Conservation (phyloP, 2,329 filamentous ascomycete genomes). For the Celoporthe dispersa region DNA sequence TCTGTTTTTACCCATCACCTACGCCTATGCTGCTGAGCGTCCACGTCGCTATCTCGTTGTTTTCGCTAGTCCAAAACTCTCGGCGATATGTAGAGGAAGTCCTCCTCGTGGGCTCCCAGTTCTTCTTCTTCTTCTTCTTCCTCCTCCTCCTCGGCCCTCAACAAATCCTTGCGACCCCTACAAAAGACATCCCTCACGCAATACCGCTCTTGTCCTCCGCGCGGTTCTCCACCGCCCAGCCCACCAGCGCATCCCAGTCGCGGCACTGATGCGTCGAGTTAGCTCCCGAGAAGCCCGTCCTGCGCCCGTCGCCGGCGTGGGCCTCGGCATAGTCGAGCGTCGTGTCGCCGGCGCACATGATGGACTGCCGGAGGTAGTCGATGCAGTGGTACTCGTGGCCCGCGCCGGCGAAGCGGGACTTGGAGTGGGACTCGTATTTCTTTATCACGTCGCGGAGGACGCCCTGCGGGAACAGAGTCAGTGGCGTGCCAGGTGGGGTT, state of each 20-base stretch:
- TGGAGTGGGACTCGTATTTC: conserved; percentile 28
- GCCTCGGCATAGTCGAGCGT: conserved; percentile 26
- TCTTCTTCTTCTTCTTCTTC: conserved; percentile 62
- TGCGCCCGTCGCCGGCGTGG: conserved; percentile 20
- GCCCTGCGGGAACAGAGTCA: conserved; percentile 6
- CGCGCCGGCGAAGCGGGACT: conserved; percentile 27
- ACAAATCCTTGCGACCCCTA: neutral
- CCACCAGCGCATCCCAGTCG: conserved; percentile 22
- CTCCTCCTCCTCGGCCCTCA: conserved; percentile 42
- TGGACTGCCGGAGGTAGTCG: conserved; percentile 28
- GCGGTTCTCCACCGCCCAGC: conserved; percentile 28
- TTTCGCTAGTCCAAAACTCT: no score
- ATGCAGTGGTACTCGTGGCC: conserved; percentile 30
- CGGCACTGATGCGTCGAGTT: conserved; percentile 28
- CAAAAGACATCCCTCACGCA: neutral
- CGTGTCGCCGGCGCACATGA: conserved; percentile 27
- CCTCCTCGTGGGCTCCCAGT: no score
- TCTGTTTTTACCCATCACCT: no score
- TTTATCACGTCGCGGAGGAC: conserved; percentile 29
- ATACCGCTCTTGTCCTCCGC: conserved; percentile 26
- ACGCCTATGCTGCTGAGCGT: no score
- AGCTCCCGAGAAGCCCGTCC: conserved; percentile 25
- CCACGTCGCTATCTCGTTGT: no score
- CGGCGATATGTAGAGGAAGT: no score
- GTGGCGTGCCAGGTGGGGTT: neutral